Conservation (phyloP, 768 basidiomycete genomes). For the Panaeolus papilionaceus region DNA sequence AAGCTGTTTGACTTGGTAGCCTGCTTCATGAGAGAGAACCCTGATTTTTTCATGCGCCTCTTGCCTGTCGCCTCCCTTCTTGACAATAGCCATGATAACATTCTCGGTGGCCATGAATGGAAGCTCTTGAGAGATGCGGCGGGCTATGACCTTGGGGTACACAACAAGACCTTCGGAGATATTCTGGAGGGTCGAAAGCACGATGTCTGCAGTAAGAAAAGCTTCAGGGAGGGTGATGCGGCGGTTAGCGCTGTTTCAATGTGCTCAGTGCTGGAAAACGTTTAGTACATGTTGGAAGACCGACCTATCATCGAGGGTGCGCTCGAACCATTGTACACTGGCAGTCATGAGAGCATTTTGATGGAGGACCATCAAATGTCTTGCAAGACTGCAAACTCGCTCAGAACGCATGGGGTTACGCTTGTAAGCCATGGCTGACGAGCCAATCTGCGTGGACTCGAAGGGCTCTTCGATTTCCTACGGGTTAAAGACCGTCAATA, state of each 20-base stretch:
- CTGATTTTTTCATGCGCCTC: slow-evolving; percentile 97
- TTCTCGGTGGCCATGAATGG: slow-evolving; percentile 99
- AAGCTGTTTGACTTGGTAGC: slow-evolving; percentile 91
- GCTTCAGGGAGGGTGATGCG: slow-evolving; percentile 96
- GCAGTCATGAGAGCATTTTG: slow-evolving; percentile 96
- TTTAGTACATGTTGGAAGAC: slow-evolving; percentile 2
- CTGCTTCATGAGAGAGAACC: slow-evolving; percentile 94
- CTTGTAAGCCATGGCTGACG: slow-evolving; percentile 99
- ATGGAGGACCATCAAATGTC: slow-evolving; percentile 95
- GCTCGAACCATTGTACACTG: slow-evolving; percentile 97
- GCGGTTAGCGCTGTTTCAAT: slow-evolving; percentile 80
- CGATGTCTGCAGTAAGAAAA: slow-evolving; percentile 96
- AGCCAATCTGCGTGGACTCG: slow-evolving; percentile 98
- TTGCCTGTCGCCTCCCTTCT: slow-evolving; percentile 92
- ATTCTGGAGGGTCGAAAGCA: slow-evolving; percentile 94
- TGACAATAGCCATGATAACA: slow-evolving; percentile 98
- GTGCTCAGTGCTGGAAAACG: background rate
- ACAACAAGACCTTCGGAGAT: slow-evolving; percentile 99
- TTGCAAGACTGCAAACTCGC: slow-evolving; percentile 93
- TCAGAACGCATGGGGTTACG: slow-evolving; percentile 99
- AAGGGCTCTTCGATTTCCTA: slow-evolving; percentile 99
- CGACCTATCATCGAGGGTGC: slow-evolving; percentile 95
- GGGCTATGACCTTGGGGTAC: slow-evolving; percentile 93
- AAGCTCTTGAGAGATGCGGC: slow-evolving; percentile 91
- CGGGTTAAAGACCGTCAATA: background rate